These are phyloP conservation scores for Mallotus nudiflorus DNA, from an alignment of 345 rosid species.

Conservation along the genomic window DNA sequence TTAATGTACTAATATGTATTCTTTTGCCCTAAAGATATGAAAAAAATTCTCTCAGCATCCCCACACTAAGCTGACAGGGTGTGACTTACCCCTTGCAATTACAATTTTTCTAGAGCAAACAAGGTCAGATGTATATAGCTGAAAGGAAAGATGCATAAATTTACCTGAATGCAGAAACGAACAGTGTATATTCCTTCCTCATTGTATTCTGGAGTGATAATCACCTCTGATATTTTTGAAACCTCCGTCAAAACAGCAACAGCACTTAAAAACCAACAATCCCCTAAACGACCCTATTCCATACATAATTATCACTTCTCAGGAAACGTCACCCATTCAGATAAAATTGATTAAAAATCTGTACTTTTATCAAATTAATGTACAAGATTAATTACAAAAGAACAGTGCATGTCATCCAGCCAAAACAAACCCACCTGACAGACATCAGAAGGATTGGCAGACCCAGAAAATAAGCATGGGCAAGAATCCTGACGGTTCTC, in stretches of 20 bases:
- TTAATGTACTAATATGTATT: neutral
- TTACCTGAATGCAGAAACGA: slow-evolving; percentile 99
- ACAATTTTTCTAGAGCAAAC: too few relatives aligned
- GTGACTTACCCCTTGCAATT: too few relatives aligned
- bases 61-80: neutral
- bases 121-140: neutral
- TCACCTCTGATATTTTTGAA: slow-evolving; percentile 90
- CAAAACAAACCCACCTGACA: slow-evolving; percentile 72
- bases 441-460: slow-evolving; percentile 96
- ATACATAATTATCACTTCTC: slow-evolving; percentile 16
- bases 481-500: slow-evolving; percentile 51
- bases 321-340: slow-evolving; percentile 14
- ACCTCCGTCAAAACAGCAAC: slow-evolving; percentile 97
- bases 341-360: slow-evolving; percentile 13
- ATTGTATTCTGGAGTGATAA: slow-evolving; percentile 93
- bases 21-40: neutral
- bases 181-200: slow-evolving; percentile 99
- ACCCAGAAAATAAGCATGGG: slow-evolving; percentile 95
- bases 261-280: slow-evolving; percentile 99
- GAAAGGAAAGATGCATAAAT: slow-evolving; percentile 11
- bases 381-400: slow-evolving; percentile 1
- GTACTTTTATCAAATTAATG: slow-evolving; percentile 18
- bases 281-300: slow-evolving; percentile 91
- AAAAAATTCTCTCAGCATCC: slow-evolving; percentile 6
- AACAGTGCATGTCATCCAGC: slow-evolving; percentile 10